Evolutionary conservation across 768 basidiomycete species (phyloP).

Genomic region (Lactarius psammicola): DNA sequence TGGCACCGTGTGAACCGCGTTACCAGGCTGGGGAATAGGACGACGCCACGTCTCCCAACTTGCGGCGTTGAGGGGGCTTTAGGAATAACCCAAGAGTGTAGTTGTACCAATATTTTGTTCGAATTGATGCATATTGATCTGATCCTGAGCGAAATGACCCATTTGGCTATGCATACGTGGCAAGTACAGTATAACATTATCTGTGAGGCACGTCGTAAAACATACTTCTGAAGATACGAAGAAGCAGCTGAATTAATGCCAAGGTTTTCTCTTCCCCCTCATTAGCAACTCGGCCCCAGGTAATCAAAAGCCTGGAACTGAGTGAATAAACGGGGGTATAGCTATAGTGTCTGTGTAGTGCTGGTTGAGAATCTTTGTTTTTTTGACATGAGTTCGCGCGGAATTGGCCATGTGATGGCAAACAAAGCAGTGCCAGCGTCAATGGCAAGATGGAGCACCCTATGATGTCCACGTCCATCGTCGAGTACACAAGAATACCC

Average conservation of each 20-base stretch:
- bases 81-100: background rate
- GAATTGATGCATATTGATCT: background rate
- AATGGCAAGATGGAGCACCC: background rate
- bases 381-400: background rate
- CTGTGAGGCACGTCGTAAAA: constrained; percentile 25
- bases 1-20: background rate
- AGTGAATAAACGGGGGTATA: constrained; percentile 22
- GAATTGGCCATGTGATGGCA: too few species aligned
- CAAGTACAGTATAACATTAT: background rate
- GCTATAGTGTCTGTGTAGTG: background rate
- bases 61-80: background rate
- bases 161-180: background rate
- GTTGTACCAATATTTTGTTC: background rate
- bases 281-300: constrained; percentile 27
- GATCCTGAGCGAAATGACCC: too few species aligned
- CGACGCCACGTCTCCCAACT: too few species aligned
- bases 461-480: background rate
- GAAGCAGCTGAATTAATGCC: constrained; percentile 28
- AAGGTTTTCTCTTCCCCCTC: constrained; percentile 17
- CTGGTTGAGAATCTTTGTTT: background rate
- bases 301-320: constrained; percentile 14
- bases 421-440: background rate
- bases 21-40: too few species aligned
- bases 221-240: constrained; percentile 16
- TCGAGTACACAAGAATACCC: too few species aligned